Percentiles rank a stretch among this genome's conserved stretches.
These are phyloP conservation scores for Xylaria sp. DNA, from an alignment of 2,329 filamentous ascomycete genomes.

Conservation along the genomic window DNA sequence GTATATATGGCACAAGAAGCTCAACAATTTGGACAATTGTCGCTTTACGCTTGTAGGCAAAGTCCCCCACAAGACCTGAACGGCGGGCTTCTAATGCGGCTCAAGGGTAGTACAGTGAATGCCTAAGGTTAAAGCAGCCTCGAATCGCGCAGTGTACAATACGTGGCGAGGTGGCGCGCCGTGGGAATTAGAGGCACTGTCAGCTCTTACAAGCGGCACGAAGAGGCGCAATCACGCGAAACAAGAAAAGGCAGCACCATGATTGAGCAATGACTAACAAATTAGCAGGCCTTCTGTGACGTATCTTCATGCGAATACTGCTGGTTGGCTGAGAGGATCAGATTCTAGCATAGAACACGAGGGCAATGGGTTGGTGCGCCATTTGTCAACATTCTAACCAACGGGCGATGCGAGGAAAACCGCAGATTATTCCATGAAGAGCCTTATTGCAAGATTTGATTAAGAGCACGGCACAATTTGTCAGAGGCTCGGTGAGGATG, in stretches of 20 bases:
- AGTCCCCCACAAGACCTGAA: neutral
- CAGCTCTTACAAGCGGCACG: conserved; percentile 5
- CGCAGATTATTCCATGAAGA: no score
- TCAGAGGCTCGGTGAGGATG: neutral
- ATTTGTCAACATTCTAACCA: no score
- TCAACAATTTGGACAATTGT: neutral
- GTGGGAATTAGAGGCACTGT: neutral
- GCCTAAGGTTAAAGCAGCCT: neutral
- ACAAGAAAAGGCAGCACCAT: neutral
- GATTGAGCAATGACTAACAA: neutral
- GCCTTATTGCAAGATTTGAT: no score
- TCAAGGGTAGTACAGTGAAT: neutral
- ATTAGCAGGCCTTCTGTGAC: neutral
- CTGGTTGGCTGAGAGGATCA: neutral
- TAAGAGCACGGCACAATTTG: neutral
- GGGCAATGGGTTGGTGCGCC: no score
- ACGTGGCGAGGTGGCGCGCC: neutral
- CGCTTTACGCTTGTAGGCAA: neutral
- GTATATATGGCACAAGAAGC: neutral
- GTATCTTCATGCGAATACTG: neutral
- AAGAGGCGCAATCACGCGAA: conserved; percentile 11
- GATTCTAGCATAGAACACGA: neutral
- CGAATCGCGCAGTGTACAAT: neutral
- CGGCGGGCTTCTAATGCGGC: neutral
- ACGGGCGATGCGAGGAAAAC: no score